phyloP scores from a whole-genome alignment of 1,284 basidiomycete species.

The Leccinum pachyderme region DNA sequence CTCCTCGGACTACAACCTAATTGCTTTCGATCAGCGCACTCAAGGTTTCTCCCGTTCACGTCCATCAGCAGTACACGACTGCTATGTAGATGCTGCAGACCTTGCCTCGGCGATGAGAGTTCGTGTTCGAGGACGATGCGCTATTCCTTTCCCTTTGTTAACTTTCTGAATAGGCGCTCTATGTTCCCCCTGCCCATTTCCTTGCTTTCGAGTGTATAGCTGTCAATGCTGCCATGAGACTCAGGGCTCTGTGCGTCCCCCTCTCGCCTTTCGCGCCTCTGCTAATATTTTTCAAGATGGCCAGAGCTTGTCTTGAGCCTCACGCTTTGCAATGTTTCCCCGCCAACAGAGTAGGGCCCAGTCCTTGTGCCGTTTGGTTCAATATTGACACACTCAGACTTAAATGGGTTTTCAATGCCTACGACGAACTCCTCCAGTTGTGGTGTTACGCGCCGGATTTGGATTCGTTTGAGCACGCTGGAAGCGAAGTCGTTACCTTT shows the following conservation, averaged over 20 bases:
- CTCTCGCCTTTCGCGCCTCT: background rate
- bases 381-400: constrained; percentile 39
- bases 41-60: constrained; percentile 58
- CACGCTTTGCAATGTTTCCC: constrained; percentile 65
- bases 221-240: constrained; percentile 53
- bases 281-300: constrained; percentile 46
- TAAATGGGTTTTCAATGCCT: constrained; percentile 55
- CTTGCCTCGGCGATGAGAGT: constrained; percentile 64
- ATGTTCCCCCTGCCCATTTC: constrained; percentile 65
- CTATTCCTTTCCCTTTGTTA: background rate
- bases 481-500: constrained; percentile 54
- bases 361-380: background rate
- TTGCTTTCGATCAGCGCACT: constrained; percentile 71
- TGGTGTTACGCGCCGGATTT: constrained; percentile 69
- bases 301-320: constrained; percentile 69
- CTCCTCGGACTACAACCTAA: constrained; percentile 55
- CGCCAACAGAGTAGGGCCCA: constrained; percentile 59
- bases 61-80: constrained; percentile 57
- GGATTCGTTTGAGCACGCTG: constrained; percentile 63
- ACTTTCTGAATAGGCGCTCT: constrained; percentile 45
- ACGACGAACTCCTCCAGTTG: constrained; percentile 59
- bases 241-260: constrained; percentile 55
- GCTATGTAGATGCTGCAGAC: constrained; percentile 75
- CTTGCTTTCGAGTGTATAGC: constrained; percentile 61
- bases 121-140: constrained; percentile 21